phyloP scores from a whole-genome alignment of 345 rosid genomes.

The Cardamine chenopodiifolia region DNA sequence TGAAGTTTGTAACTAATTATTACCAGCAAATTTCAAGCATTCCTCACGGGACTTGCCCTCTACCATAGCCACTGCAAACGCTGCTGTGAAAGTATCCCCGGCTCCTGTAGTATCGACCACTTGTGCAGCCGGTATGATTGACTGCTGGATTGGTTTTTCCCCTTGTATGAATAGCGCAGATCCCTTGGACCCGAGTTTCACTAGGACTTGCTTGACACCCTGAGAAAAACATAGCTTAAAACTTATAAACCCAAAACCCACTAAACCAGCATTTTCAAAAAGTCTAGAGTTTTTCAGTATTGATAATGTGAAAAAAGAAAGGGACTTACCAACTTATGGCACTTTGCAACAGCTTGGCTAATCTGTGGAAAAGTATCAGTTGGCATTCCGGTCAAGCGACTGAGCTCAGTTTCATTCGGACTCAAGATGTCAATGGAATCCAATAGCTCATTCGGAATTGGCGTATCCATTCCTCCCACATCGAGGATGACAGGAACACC shows the following conservation, averaged over 20 bases:
- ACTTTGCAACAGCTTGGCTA: slow-evolving; percentile 61
- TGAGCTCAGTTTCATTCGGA: slow-evolving; percentile 90
- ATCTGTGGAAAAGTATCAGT: slow-evolving; percentile 78
- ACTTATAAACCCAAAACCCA: slow-evolving; percentile 14
- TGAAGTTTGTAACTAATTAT: neutral
- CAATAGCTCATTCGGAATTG: slow-evolving; percentile 69
- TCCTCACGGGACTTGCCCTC: slow-evolving; percentile 79
- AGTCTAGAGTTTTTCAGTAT: neutral
- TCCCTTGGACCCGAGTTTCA: slow-evolving; percentile 92
- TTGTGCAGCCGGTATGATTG: slow-evolving; percentile 66
- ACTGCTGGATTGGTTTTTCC: slow-evolving; percentile 67
- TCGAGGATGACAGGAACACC: slow-evolving; percentile 88
- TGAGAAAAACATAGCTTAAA: slow-evolving; percentile 41
- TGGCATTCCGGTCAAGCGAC: slow-evolving; percentile 76
- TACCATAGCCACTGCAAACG: slow-evolving; percentile 89
- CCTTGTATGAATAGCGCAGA: slow-evolving; percentile 82
- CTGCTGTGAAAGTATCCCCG: slow-evolving; percentile 95
- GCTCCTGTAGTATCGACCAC: slow-evolving; percentile 97
- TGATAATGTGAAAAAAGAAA: neutral
- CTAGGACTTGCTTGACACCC: slow-evolving; percentile 85
- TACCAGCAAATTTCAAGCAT: slow-evolving; percentile 93
- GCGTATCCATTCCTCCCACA: slow-evolving; percentile 96
- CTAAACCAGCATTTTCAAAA: neutral
- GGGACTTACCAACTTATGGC: slow-evolving; percentile 65
- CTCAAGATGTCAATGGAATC: slow-evolving; percentile 73